A percentile compares a stretch with the other conserved stretches of the same genome.
These are phyloP conservation scores for Eimeria mitis DNA, from an alignment of 169 alveolate genomes.

Conservation along the genomic window DNA sequence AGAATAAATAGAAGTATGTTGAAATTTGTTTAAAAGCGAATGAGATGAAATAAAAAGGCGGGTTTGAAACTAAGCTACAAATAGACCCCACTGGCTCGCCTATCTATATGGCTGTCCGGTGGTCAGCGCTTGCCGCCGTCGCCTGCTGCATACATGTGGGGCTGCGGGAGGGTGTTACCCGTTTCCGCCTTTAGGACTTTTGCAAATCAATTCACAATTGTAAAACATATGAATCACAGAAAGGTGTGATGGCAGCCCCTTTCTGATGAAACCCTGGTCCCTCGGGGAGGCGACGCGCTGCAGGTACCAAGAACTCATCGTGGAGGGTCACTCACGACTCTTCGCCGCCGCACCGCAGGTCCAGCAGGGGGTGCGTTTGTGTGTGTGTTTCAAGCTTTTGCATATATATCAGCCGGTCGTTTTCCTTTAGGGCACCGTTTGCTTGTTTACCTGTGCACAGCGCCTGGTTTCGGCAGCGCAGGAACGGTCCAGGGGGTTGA, in stretches of 20 bases:
- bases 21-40: not conserved
- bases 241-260: not conserved
- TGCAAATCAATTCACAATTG: not conserved
- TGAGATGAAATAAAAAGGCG: not conserved
- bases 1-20: not conserved
- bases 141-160: not conserved
- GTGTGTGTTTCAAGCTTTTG: not conserved
- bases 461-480: not conserved
- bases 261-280: conserved; percentile 2
- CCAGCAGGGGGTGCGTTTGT: not conserved
- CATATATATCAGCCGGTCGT: not conserved
- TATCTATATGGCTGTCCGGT: not conserved
- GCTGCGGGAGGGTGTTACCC: not conserved
- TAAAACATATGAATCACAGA: not conserved
- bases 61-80: not conserved
- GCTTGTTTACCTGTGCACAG: not conserved
- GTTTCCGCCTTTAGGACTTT: not conserved
- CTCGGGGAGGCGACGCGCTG: conserved; percentile 37
- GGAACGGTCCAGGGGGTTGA: not conserved
- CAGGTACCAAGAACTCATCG: not conserved
- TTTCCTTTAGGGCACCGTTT: not conserved
- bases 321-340: conserved; percentile 9
- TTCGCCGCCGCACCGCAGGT: not conserved
- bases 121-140: conserved; percentile 1
- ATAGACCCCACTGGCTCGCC: not conserved